phyloP scores from a whole-genome alignment of 1,284 basidiomycete genomes.

The Vanrija humicola region DNA sequence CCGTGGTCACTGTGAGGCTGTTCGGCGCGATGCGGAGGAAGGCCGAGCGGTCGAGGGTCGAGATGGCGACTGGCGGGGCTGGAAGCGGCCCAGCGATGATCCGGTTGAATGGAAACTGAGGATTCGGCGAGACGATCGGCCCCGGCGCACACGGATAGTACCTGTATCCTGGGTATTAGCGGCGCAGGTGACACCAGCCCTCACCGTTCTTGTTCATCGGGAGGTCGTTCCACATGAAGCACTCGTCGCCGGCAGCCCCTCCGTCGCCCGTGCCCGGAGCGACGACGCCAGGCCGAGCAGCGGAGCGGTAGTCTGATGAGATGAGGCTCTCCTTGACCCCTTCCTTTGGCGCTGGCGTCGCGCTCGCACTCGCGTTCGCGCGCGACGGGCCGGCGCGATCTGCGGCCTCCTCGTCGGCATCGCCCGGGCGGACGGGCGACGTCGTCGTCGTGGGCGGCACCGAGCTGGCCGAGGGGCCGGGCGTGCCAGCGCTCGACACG shows the following conservation, averaged over 20 bases:
- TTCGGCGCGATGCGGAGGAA: conserved; percentile 74
- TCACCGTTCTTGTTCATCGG: conserved; percentile 45
- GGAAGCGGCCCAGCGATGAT: conserved; percentile 38
- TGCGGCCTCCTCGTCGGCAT: not conserved
- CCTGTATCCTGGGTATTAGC: conserved; percentile 37
- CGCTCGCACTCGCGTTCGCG: conserved; percentile 8
- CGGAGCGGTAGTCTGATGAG: not conserved
- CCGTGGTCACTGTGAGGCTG: conserved; percentile 70
- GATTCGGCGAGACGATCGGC: conserved; percentile 32
- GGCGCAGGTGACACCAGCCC: not conserved
- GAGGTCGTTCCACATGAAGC: conserved; percentile 44
- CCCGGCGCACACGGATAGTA: conserved; percentile 51
- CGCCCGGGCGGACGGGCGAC: not conserved
- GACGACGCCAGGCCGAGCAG: conserved; percentile 19
- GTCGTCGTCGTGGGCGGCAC: not conserved
- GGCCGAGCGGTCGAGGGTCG: conserved; percentile 53
- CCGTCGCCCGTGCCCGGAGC: conserved; percentile 40
- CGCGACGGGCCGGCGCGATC: conserved; percentile 6
- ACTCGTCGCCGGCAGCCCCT: conserved; percentile 37
- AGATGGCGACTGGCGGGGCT: conserved; percentile 43
- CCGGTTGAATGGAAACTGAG: conserved; percentile 42
- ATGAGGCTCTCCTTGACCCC: not conserved
- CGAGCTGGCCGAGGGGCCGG: too few species aligned
- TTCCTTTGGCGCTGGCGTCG: conserved; percentile 20
- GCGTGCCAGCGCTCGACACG: not conserved